These are phyloP conservation scores for Leishmania turanica DNA, from an alignment of 208 protist species.

Conservation along the genomic window DNA sequence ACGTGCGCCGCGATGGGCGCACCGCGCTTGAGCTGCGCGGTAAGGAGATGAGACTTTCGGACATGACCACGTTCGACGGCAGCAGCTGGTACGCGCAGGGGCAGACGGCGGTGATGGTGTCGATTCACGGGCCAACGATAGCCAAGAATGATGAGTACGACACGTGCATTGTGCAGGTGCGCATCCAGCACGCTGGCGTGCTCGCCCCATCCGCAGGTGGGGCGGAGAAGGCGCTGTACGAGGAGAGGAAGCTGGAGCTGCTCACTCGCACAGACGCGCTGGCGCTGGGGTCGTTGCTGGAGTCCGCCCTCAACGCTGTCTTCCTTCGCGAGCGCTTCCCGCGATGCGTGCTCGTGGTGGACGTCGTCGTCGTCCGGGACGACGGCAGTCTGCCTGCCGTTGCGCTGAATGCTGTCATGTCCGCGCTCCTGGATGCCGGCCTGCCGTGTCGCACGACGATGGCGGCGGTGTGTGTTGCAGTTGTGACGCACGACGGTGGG, in stretches of 20 bases:
- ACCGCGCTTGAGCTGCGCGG: slow-evolving; percentile 66
- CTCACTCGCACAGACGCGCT: slow-evolving; percentile 42
- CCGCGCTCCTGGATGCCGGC: slow-evolving; percentile 83
- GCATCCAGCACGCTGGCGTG: slow-evolving; percentile 29
- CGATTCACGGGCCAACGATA: slow-evolving; percentile 72
- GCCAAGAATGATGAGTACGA: slow-evolving; percentile 49
- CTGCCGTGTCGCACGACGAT: slow-evolving; percentile 83
- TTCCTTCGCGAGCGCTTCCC: slow-evolving; percentile 66
- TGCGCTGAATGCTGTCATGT: slow-evolving; percentile 82
- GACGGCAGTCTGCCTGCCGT: slow-evolving; percentile 76
- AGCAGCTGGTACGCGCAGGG: slow-evolving; percentile 83
- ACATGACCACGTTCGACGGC: slow-evolving; percentile 73
- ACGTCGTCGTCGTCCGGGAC: slow-evolving; percentile 69
- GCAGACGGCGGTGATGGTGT: slow-evolving; percentile 55
- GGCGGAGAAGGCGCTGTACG: slow-evolving; percentile 42
- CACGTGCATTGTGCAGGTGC: slow-evolving; percentile 36
- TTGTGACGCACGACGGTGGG: slow-evolving; percentile 13
- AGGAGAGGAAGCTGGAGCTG: slow-evolving; percentile 39
- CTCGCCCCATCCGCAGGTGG: slow-evolving; percentile 53
- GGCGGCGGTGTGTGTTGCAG: slow-evolving; percentile 65
- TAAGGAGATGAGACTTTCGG: slow-evolving; percentile 61
- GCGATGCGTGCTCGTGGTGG: slow-evolving; percentile 57
- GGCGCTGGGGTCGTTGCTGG: slow-evolving; percentile 50
- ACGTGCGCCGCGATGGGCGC: slow-evolving; percentile 62
- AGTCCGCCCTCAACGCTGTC: slow-evolving; percentile 44